A percentile compares a stretch with the other conserved stretches of the same genome.
Evolutionary conservation across 805 yeast genomes (phyloP).

Genomic region (Saccharomyces cerevisiae): DNA sequence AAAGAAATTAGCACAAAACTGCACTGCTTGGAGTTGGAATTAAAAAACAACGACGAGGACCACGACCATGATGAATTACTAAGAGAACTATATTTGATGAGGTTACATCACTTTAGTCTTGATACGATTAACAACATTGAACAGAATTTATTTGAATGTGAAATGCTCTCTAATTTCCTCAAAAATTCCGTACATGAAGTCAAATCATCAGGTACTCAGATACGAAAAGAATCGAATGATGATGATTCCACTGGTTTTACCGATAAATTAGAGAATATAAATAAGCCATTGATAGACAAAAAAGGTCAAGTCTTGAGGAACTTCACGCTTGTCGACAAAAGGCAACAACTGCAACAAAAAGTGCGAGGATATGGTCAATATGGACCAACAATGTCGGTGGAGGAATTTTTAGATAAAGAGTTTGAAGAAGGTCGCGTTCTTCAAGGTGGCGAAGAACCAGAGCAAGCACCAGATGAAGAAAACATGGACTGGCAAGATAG

Average conservation of each 20-base stretch:
- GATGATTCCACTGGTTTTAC: conserved; percentile 46
- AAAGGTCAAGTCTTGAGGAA: conserved; percentile 79
- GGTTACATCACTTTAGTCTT: conserved; percentile 44
- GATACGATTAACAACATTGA: conserved; percentile 51
- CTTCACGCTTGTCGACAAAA: conserved; percentile 60
- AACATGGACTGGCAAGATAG: conserved; percentile 49
- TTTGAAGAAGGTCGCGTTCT: conserved; percentile 75
- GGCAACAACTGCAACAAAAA: conserved; percentile 48
- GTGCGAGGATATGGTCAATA: conserved; percentile 90
- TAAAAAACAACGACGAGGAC: conserved; percentile 25
- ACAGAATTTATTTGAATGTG: conserved; percentile 53
- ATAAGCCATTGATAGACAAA: conserved; percentile 49
- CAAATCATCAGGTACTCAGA: conserved; percentile 8
- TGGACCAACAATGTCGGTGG: conserved; percentile 90
- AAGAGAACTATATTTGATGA: conserved; percentile 48
- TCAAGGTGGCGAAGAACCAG: conserved; percentile 36
- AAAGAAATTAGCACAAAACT: conserved; percentile 44
- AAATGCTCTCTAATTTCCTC: conserved; percentile 44
- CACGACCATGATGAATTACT: conserved; percentile 65
- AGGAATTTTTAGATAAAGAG: conserved; percentile 83
- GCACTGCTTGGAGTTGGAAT: conserved; percentile 30
- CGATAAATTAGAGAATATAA: conserved; percentile 48
- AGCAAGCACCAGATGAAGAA: conserved; percentile 48
- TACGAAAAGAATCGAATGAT: conserved; percentile 7
- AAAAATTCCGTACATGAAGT: conserved; percentile 15